Evolutionary conservation across 2,329 filamentous ascomycete species (phyloP).

Genomic region (Ophiostoma ulmi): DNA sequence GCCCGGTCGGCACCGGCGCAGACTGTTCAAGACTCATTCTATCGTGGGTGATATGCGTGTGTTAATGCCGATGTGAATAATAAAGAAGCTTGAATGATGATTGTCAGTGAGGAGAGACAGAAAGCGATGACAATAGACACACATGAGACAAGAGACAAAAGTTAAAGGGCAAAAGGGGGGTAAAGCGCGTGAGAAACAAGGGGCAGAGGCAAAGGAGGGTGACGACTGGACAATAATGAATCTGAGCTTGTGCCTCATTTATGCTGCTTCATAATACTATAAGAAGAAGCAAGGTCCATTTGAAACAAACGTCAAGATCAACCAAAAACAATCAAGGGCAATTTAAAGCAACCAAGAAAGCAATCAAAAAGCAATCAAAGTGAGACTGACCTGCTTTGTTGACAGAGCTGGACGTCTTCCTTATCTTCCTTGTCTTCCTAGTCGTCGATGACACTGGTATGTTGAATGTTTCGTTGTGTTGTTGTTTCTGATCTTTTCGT

Average conservation of each 20-base stretch:
- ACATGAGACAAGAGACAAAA: slow-evolving; percentile 1
- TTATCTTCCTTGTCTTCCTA: not conserved
- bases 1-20: not conserved
- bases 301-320: not conserved
- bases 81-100: not conserved
- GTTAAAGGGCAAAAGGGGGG: slow-evolving; percentile 1
- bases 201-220: not conserved
- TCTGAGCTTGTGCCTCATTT: slow-evolving; percentile 3
- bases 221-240: not conserved
- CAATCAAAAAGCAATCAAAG: not conserved
- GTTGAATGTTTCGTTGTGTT: not conserved
- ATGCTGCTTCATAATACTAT: not conserved
- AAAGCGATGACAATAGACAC: not conserved
- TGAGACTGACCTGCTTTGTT: not conserved
- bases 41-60: not conserved
- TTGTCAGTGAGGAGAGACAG: not conserved
- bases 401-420: not conserved
- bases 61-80: not conserved
- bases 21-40: not conserved
- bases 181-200: slow-evolving; percentile 5
- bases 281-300: not conserved
- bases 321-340: not conserved
- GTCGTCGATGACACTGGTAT: not conserved
- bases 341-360: not conserved
- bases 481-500: not conserved